These are phyloP conservation scores for Viola pubescens DNA, from an alignment of 441 rosid genomes.

Conservation along the genomic window DNA sequence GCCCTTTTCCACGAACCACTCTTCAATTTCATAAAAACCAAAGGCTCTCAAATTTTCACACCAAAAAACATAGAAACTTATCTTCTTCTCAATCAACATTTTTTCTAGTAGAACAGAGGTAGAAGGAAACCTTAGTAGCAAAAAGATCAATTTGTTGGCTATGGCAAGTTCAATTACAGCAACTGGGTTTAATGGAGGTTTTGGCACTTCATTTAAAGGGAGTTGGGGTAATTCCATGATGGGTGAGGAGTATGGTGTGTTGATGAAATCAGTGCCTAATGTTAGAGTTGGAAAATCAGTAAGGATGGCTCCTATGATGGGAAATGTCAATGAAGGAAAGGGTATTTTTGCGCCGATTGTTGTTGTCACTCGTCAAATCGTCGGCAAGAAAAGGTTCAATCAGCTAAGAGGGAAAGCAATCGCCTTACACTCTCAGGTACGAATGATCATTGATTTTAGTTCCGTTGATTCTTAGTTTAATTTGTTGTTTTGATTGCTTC, in stretches of 20 bases:
- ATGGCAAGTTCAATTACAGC: conserved; percentile 68
- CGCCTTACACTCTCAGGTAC: conserved; percentile 88
- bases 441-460: background rate
- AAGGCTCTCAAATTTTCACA: conserved; percentile 15
- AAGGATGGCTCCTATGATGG: conserved; percentile 59
- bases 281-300: conserved; percentile 41
- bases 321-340: conserved; percentile 88
- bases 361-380: conserved; percentile 55
- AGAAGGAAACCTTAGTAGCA: background rate
- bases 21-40: conserved; percentile 21
- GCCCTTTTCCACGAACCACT: conserved; percentile 10
- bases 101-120: background rate
- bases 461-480: background rate
- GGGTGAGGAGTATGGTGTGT: conserved; percentile 46
- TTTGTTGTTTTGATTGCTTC: background rate
- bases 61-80: conserved; percentile 8
- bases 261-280: conserved; percentile 31
- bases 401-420: conserved; percentile 97
- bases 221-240: conserved; percentile 39
- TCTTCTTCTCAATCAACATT: background rate
- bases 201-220: conserved; percentile 42
- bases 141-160: background rate
- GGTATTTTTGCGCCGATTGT: conserved; percentile 81
- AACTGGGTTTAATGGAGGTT: conserved; percentile 38
- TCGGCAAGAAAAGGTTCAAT: conserved; percentile 82